Percentiles rank a stretch among this genome's conserved stretches.
Evolutionary conservation across 108 stramenopile species (phyloP).

Genomic region (Pseudonitzschia multiseries): DNA sequence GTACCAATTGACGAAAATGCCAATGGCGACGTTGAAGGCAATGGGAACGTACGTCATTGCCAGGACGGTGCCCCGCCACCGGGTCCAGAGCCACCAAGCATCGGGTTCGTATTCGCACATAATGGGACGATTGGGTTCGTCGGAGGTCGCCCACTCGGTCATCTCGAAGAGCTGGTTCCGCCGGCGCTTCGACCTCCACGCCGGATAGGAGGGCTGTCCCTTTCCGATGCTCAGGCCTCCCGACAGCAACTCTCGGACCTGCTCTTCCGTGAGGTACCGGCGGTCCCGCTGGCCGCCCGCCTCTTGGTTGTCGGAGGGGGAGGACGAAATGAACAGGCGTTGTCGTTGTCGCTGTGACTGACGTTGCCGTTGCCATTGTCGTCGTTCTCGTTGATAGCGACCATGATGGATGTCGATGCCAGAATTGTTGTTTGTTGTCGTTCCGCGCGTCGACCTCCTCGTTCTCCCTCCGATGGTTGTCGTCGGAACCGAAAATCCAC

Average conservation of each 20-base stretch:
- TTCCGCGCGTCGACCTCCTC: neutral
- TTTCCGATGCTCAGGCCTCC: conserved; percentile 1
- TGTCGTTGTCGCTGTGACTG: neutral
- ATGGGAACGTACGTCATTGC: conserved; percentile 29
- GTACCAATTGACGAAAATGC: conserved; percentile 32
- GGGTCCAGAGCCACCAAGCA: conserved; percentile 55
- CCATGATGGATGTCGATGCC: neutral
- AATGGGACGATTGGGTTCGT: conserved; percentile 42
- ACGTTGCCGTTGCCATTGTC: neutral
- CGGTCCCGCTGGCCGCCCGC: neutral
- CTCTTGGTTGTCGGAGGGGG: neutral
- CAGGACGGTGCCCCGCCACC: conserved; percentile 55
- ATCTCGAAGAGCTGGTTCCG: conserved; percentile 6
- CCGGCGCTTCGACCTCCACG: neutral
- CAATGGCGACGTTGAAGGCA: conserved; percentile 20
- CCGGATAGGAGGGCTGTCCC: conserved; percentile 9
- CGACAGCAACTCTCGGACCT: conserved; percentile 3
- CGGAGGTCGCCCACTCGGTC: conserved; percentile 16
- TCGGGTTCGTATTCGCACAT: conserved; percentile 56
- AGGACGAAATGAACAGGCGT: neutral
- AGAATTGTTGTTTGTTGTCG: neutral
- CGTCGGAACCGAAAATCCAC: neutral
- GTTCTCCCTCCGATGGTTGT: neutral
- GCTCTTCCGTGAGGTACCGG: conserved; percentile 1
- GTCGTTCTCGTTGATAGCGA: neutral